Base-by-base conservation (phyloP, 2,329 filamentous ascomycete genomes). In the Amylocarpus encephaloides region DNA sequence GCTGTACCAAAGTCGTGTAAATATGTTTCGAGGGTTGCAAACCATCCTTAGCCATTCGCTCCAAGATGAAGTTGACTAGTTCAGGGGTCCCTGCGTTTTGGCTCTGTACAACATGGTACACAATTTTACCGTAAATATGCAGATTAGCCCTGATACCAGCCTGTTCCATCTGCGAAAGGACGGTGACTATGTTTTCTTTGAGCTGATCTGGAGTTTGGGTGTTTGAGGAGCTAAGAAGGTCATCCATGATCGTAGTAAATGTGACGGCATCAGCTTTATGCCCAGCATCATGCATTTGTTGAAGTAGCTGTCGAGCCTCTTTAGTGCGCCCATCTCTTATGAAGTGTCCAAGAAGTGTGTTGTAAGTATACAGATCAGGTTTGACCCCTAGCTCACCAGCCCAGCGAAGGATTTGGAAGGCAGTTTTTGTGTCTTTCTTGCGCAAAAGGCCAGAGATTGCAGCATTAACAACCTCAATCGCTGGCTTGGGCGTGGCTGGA, bases 1-100 rank as follows among this genome's bases (percentile, higher is more conserved):
- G 74, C 41, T 83, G 78, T 41, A 86, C 71, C 16, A 93, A 76
- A 61, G 84, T 86, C 19, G 86, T 91, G 70, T 86, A 86, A 61
- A 89, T 86, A 59, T 88, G 77, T 1, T 79, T 67, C 3, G 78
- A 78, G 2, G 80, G 73, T 43, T 73, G 64, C 39, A 84, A 61
- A 16, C 76, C 75, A 19, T 72, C 68, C 5, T 62, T 58, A 45
- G 70, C 68, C 75, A 93, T 85, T 64, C 85, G 78, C 1, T 71
- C 67, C 39, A 89, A 73, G 6, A 92, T 73, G 1, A 74, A 73
- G 40, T 76, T 74, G 12, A 86, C 76, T 49, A 80, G 78, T 1
- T 57, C 30, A 42, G 70, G 53, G 22, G 22, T 26, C 56, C 64
- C 58, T 49, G 71, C 67, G 11, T 54, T 41, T 2, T 51, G 38